Percentiles rank a stretch among this genome's conserved stretches.
These are phyloP conservation scores for Cytospora piceae DNA, from an alignment of 2,329 filamentous ascomycete genomes.

Conservation along the genomic window DNA sequence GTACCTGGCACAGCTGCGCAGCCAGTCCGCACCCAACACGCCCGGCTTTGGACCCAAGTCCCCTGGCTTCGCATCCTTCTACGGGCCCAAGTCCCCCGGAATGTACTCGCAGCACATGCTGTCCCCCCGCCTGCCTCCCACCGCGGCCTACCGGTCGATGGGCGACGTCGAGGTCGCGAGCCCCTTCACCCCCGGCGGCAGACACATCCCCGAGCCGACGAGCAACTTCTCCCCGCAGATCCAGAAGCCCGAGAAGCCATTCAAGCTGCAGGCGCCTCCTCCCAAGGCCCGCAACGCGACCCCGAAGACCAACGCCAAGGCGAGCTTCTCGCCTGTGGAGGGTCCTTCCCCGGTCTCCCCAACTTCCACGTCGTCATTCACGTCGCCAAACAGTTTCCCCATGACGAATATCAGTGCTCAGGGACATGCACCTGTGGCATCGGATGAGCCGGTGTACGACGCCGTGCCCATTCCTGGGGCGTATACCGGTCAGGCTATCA, in stretches of 20 bases:
- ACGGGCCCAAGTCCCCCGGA: constrained; percentile 40
- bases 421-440: constrained; percentile 61
- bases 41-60: constrained; percentile 80
- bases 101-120: constrained; percentile 55
- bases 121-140: constrained; percentile 62
- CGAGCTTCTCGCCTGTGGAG: constrained; percentile 62
- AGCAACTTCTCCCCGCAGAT: constrained; percentile 60
- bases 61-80: constrained; percentile 47
- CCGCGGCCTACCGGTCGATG: constrained; percentile 54
- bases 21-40: constrained; percentile 92
- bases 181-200: constrained; percentile 56
- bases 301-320: constrained; percentile 64
- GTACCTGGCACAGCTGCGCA: constrained; percentile 83
- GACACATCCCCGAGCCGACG: constrained; percentile 62
- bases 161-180: constrained; percentile 44
- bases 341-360: constrained; percentile 33
- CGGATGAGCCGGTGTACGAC: constrained; percentile 83
- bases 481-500: constrained; percentile 64
- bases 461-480: constrained; percentile 87
- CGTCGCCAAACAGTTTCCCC: constrained; percentile 40
- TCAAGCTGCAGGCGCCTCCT: constrained; percentile 86
- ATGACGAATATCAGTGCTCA: constrained; percentile 62
- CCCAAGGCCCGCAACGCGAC: constrained; percentile 77
- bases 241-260: constrained; percentile 56
- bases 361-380: constrained; percentile 31